phyloP scores from a whole-genome alignment of 768 basidiomycete genomes.

The Megacollybia marginata region DNA sequence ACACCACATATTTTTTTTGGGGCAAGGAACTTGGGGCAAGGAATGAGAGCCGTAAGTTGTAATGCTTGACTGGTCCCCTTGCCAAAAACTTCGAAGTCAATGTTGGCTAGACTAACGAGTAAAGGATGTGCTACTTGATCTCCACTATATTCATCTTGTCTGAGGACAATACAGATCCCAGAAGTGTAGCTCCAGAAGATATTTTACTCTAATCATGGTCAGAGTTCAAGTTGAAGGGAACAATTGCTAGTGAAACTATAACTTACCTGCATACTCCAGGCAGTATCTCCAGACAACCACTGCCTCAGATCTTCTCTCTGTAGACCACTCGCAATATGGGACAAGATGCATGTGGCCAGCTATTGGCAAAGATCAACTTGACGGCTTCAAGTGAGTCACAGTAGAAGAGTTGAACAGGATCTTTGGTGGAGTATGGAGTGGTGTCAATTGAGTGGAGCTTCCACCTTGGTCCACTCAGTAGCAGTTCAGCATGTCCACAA shows the following conservation, averaged over 20 bases:
- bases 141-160: conserved; percentile 18
- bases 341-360: background rate
- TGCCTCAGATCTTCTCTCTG: too few relatives aligned
- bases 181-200: conserved; percentile 7
- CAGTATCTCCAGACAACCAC: too few relatives aligned
- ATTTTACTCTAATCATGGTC: too few relatives aligned
- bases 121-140: conserved; percentile 11
- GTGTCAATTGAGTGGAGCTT: too few relatives aligned
- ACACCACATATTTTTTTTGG: background rate
- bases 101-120: conserved; percentile 9
- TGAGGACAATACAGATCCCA: conserved; percentile 9
- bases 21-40: background rate
- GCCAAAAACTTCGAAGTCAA: conserved; percentile 5
- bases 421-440: background rate
- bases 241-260: too few relatives aligned
- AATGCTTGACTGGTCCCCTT: too few relatives aligned
- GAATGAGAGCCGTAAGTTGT: too few relatives aligned
- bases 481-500: too few relatives aligned
- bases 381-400: background rate
- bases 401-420: background rate
- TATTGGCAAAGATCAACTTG: background rate
- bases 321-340: background rate
- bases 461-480: too few relatives aligned
- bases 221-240: too few relatives aligned
- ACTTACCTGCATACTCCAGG: too few relatives aligned